Percentiles rank a stretch among this genome's conserved stretches.
phyloP scores from a whole-genome alignment of 2,329 filamentous ascomycete genomes.

The Thermothelomyces thermophilus region DNA sequence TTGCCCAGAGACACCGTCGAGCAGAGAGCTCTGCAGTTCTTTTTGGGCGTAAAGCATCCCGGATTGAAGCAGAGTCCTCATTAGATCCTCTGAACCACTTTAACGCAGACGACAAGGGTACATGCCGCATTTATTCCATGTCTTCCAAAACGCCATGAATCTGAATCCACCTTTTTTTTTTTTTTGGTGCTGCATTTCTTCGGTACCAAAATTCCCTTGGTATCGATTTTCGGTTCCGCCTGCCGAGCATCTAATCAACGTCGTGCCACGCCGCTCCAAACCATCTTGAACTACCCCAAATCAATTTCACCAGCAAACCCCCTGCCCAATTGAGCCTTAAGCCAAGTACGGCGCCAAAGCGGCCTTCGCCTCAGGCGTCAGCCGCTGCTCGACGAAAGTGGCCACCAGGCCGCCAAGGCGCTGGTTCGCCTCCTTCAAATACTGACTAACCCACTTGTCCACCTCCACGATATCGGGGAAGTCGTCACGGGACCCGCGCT shows the following conservation, averaged over 20 bases:
- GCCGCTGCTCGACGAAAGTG: conserved; percentile 63
- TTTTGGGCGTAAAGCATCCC: too few relatives aligned
- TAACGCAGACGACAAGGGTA: not conserved
- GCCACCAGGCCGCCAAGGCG: conserved; percentile 65
- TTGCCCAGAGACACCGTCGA: too few relatives aligned
- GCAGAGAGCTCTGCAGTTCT: too few relatives aligned
- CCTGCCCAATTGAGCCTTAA: conserved; percentile 25
- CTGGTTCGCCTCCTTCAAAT: conserved; percentile 70
- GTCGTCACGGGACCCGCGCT: conserved; percentile 64
- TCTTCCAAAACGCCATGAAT: not conserved
- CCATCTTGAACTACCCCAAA: too few relatives aligned
- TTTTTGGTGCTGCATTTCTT: not conserved
- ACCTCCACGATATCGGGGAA: conserved; percentile 81
- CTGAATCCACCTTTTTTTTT: not conserved
- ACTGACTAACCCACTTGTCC: conserved; percentile 75
- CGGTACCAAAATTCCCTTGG: too few relatives aligned
- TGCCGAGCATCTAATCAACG: too few relatives aligned
- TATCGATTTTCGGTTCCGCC: too few relatives aligned
- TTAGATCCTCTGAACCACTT: too few relatives aligned
- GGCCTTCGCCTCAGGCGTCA: conserved; percentile 55
- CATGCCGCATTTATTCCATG: not conserved
- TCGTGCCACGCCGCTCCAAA: too few relatives aligned
- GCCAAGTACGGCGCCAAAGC: conserved; percentile 47
- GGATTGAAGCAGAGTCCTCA: too few relatives aligned
- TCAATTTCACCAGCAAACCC: not conserved